Evolutionary conservation across 208 protist genomes (phyloP).

Genomic region (Acanthamoeba polyphaga): DNA sequence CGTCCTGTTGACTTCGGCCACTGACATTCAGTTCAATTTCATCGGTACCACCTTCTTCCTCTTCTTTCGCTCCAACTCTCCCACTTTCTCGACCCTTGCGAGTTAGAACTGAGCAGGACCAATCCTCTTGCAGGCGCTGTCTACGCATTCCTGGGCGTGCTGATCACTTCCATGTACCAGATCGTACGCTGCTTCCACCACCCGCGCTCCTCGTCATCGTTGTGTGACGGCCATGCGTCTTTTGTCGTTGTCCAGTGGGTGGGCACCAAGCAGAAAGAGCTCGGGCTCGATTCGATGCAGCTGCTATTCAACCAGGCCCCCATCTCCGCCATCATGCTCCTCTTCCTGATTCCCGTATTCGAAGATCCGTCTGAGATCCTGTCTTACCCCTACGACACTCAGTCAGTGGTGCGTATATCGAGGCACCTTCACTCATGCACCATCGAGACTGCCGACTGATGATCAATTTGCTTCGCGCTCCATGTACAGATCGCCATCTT

Average conservation of each 20-base stretch:
- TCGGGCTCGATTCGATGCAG: slow-evolving; percentile 91
- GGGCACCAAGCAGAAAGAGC: slow-evolving; percentile 92
- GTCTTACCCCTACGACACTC: slow-evolving; percentile 87
- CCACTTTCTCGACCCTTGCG: too few relatives aligned
- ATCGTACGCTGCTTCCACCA: slow-evolving; percentile 83
- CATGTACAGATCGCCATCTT: slow-evolving; percentile 53
- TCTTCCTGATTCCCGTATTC: slow-evolving; percentile 88
- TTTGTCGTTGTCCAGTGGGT: slow-evolving; percentile 88
- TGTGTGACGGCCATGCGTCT: not conserved
- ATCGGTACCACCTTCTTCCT: slow-evolving; percentile 78
- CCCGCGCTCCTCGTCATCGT: not conserved
- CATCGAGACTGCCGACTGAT: not conserved
- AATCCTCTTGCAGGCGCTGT: slow-evolving; percentile 68
- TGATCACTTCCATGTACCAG: slow-evolving; percentile 93
- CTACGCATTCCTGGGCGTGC: slow-evolving; percentile 88
- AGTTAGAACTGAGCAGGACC: not conserved
- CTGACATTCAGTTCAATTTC: slow-evolving; percentile 90
- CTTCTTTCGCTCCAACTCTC: not conserved
- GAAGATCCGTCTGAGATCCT: slow-evolving; percentile 85
- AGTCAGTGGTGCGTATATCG: slow-evolving; percentile 83
- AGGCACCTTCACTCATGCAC: too few relatives aligned
- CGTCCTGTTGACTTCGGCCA: slow-evolving; percentile 90
- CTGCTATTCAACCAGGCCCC: slow-evolving; percentile 93
- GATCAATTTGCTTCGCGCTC: not conserved
- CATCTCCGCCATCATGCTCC: slow-evolving; percentile 90